A percentile compares a stretch with the other conserved stretches of the same genome.
These are phyloP conservation scores for Annona cherimola DNA, from an alignment of 164 flowering plant genomes.

Conservation along the genomic window DNA sequence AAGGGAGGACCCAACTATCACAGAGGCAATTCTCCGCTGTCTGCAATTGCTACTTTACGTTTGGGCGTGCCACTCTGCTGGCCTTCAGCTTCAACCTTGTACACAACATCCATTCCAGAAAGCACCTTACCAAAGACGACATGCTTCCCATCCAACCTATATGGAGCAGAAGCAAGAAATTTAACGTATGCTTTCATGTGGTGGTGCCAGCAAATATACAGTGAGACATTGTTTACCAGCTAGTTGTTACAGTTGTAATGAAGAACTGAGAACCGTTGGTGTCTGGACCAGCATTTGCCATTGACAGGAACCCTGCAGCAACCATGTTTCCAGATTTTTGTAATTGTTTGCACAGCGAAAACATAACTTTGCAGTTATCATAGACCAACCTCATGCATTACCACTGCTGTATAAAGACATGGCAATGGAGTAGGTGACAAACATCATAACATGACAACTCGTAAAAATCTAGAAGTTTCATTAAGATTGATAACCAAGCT, in stretches of 20 bases:
- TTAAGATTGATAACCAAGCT: not conserved
- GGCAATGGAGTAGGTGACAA: too few species aligned
- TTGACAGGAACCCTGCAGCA: conserved; percentile 64
- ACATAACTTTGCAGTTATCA: too few species aligned
- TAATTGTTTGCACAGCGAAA: too few species aligned
- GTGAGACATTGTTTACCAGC: conserved; percentile 73
- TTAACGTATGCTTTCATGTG: too few species aligned
- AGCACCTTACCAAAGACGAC: conserved; percentile 95
- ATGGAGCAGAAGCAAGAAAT: not conserved
- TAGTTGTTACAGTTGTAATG: conserved; percentile 93
- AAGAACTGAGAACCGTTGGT: conserved; percentile 97
- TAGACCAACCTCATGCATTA: too few species aligned
- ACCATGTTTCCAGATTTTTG: not conserved
- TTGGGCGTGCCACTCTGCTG: conserved; percentile 64
- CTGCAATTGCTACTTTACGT: conserved; percentile 48
- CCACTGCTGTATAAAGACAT: too few species aligned
- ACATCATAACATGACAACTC: too few species aligned
- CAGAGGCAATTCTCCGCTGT: conserved; percentile 69
- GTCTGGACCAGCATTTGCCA: conserved; percentile 95
- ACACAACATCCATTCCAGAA: conserved; percentile 87
- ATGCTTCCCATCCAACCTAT: conserved; percentile 92
- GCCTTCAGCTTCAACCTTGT: conserved; percentile 83
- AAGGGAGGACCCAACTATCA: too few species aligned
- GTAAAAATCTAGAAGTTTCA: not conserved
- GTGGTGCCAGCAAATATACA: not conserved